phyloP scores from a whole-genome alignment of 2,329 filamentous ascomycete species.

The Verticillium isaacii region DNA sequence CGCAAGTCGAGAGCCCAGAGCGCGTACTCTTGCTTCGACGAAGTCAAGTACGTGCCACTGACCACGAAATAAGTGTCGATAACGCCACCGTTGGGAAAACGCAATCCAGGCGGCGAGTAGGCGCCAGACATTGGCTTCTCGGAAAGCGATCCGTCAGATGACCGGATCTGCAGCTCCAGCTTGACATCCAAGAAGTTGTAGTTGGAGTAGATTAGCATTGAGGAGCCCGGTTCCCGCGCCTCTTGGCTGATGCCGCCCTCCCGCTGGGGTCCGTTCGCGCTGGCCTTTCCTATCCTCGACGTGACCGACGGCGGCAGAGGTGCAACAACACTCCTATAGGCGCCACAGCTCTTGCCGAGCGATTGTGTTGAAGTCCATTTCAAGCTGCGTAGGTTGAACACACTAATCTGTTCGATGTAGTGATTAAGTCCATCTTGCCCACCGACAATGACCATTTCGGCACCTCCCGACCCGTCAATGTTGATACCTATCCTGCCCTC shows the following conservation, averaged over 20 bases:
- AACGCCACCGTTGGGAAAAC: constrained; percentile 93
- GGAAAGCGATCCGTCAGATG: constrained; percentile 74
- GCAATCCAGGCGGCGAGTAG: constrained; percentile 84
- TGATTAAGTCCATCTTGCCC: constrained; percentile 97
- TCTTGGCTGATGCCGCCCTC: constrained; percentile 49
- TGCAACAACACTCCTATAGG: constrained; percentile 91
- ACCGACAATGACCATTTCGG: constrained; percentile 95
- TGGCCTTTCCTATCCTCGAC: constrained; percentile 60
- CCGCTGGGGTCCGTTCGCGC: constrained; percentile 33
- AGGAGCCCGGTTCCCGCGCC: constrained; percentile 53
- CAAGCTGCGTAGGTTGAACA: constrained; percentile 91
- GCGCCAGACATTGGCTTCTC: constrained; percentile 86
- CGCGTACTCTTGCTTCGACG: constrained; percentile 96
- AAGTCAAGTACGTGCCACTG: constrained; percentile 94
- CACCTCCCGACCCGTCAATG: constrained; percentile 85
- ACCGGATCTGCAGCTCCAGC: constrained; percentile 83
- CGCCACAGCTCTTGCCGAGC: constrained; percentile 88
- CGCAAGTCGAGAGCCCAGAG: constrained; percentile 90
- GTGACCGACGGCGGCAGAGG: constrained; percentile 67
- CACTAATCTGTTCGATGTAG: constrained; percentile 97
- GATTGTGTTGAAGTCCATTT: constrained; percentile 92
- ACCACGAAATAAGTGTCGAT: constrained; percentile 97
- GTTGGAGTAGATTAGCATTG: constrained; percentile 97
- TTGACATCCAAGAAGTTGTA: constrained; percentile 99
- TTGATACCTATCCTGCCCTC: constrained; percentile 83